Conservation (phyloP, 805 yeast species). For the Wickerhamiella domercqiae region DNA sequence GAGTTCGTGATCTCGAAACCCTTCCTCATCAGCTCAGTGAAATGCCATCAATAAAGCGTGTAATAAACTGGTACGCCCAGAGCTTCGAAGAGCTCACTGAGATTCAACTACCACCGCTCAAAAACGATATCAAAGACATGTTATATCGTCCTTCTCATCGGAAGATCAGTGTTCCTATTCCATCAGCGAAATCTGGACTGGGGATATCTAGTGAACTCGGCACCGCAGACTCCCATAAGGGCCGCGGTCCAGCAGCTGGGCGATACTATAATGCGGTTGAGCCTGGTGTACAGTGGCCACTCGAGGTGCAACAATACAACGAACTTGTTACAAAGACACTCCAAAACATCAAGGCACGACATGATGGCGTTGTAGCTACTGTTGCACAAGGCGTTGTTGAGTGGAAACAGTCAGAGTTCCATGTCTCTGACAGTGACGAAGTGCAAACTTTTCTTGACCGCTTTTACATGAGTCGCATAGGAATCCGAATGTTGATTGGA, state of each 20-base stretch:
- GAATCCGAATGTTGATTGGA: constrained; percentile 88
- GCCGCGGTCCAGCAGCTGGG: background rate
- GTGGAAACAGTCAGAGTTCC: constrained; percentile 49
- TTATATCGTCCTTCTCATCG: constrained; percentile 18
- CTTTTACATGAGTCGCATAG: constrained; percentile 80
- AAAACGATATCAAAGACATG: constrained; percentile 23
- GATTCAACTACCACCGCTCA: constrained; percentile 42
- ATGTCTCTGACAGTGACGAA: constrained; percentile 44
- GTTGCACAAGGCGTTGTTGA: constrained; percentile 86
- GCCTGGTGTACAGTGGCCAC: constrained; percentile 50
- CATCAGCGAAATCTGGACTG: constrained; percentile 14
- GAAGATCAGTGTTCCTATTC: constrained; percentile 12
- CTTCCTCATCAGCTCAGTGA: constrained; percentile 61
- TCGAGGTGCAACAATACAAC: constrained; percentile 59
- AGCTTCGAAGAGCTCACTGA: constrained; percentile 65
- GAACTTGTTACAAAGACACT: constrained; percentile 48
- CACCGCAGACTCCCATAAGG: constrained; percentile 4
- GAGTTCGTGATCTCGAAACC: constrained; percentile 69
- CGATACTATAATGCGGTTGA: constrained; percentile 10
- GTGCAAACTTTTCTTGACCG: constrained; percentile 72
- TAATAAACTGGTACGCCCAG: constrained; percentile 81
- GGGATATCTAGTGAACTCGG: constrained; percentile 22
- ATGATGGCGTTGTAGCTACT: constrained; percentile 85
- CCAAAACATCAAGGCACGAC: constrained; percentile 60
- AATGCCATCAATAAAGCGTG: constrained; percentile 62